Evolutionary conservation across 129 eudicot species (phyloP).

Genomic region (Centrapalus pauciflorus): DNA sequence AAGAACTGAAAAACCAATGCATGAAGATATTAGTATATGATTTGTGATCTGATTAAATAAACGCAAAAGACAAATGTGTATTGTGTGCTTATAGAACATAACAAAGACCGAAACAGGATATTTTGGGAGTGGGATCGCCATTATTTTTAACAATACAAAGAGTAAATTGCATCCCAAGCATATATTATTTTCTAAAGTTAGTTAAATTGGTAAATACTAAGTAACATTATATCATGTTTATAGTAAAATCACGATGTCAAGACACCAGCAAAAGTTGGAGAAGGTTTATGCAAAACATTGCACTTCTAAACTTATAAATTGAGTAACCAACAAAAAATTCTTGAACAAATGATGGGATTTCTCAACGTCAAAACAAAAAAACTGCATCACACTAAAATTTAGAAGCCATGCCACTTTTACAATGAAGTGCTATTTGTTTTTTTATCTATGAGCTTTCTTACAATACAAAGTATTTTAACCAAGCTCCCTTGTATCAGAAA

Average conservation of each 20-base stretch:
- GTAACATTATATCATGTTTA: neutral
- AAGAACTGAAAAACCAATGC: constrained; percentile 41
- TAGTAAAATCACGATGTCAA: neutral
- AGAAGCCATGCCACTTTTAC: neutral
- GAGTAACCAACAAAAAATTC: neutral
- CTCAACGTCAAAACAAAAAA: neutral
- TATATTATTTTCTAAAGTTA: neutral
- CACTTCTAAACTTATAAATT: neutral
- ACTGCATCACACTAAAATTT: neutral
- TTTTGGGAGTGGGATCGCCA: neutral
- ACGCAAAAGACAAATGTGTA: neutral
- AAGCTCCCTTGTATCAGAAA: neutral
- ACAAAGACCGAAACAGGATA: neutral
- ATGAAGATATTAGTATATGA: constrained; percentile 16
- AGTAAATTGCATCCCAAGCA: neutral
- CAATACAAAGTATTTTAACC: neutral
- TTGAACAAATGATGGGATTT: neutral
- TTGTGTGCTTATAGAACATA: neutral
- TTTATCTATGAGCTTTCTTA: neutral
- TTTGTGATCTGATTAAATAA: neutral
- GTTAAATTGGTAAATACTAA: neutral
- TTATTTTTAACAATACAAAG: neutral
- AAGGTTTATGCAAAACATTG: neutral
- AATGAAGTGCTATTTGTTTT: neutral
- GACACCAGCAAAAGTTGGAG: neutral